Conservation (phyloP, 1,284 basidiomycete genomes). For the Lentinula novae-zelandiae region DNA sequence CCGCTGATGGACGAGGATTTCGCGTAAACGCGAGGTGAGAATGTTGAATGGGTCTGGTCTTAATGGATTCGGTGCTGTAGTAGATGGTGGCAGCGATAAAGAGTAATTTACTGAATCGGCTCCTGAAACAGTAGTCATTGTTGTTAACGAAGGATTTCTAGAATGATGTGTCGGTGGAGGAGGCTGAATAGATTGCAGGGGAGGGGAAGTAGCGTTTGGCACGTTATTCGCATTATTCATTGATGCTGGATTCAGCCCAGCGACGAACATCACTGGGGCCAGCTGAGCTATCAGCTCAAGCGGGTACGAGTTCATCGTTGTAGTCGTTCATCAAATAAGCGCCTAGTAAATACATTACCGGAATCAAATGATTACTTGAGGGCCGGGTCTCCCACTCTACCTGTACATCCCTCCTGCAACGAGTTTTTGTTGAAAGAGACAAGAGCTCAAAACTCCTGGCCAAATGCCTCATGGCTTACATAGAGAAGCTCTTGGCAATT, state of each 20-base stretch:
- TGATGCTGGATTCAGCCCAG: slow-evolving; percentile 58
- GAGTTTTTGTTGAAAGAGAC: too few species aligned
- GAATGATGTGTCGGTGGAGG: slow-evolving; percentile 13
- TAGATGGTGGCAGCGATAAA: slow-evolving; percentile 2
- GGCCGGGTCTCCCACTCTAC: too few species aligned
- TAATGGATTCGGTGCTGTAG: slow-evolving; percentile 22
- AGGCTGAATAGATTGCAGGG: slow-evolving; percentile 11
- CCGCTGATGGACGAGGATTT: slow-evolving; percentile 57
- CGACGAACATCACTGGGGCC: slow-evolving; percentile 90
- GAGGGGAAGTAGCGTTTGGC: slow-evolving; percentile 14
- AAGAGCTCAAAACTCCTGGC: too few species aligned
- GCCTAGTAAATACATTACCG: not conserved
- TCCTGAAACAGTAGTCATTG: not conserved
- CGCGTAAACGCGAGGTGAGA: slow-evolving; percentile 55
- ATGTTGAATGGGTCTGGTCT: slow-evolving; percentile 52
- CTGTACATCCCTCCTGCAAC: too few species aligned
- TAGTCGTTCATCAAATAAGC: not conserved
- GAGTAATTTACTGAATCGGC: slow-evolving; percentile 4
- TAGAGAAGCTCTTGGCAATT: too few species aligned
- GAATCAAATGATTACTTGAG: too few species aligned
- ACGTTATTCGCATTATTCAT: slow-evolving; percentile 18
- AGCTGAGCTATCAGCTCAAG: slow-evolving; percentile 80
- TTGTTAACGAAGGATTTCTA: not conserved
- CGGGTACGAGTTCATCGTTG: slow-evolving; percentile 84
- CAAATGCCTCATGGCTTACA: too few species aligned